Evolutionary conservation across 2,329 filamentous ascomycete genomes (phyloP), one percentile per base, ranked within the genome.

Genomic region (Chaetoscypha palmicola): DNA sequence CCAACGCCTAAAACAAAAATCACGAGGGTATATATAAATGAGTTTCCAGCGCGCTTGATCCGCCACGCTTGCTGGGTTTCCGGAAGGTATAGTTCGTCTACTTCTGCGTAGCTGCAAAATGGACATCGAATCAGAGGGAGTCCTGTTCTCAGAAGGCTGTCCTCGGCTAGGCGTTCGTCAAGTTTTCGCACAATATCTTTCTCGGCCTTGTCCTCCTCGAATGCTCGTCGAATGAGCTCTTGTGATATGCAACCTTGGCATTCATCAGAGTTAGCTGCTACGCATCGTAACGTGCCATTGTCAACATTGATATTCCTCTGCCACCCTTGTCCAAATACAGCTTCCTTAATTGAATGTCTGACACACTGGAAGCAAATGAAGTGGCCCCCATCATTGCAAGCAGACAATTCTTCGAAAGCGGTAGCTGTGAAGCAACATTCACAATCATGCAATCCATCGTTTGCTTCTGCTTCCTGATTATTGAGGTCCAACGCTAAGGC

Each of bases 261-360:
- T n/a, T 77, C 79, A 34, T 73, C 67, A 0, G 76, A 70, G 39
- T 82, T 75, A 0, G 87, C 81, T 1, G 90, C 87, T n/a, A 94
- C 75, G 61, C 92, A 97, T 48, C 77, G 79, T 42, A 97, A 71
- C 0, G 87, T 89, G 28, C 85, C 85, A 28, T 73, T 77, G 46
- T 80, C 73, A 21, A 77, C 65, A 59, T 92, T 76, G 55, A 96
- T 83, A 56, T 79, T 92, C 47, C 84, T 81, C 38, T 79, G 77
- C 87, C 91, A 96, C 41, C 87, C 87, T 63, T 97, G 92, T 0
- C 92, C 92, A 61, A 94, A 97, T 0, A 97, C 69, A 2, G 90
- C 89, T 62, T 97, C 91, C 38, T 83, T 84, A 47, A 91, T 75
- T 9, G 89, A 83, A 52, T 84, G 79, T 51, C 83, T 82, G 39